These are phyloP conservation scores for Phytopythium mirpurense DNA, from an alignment of 352 stramenopile species.

Conservation along the genomic window DNA sequence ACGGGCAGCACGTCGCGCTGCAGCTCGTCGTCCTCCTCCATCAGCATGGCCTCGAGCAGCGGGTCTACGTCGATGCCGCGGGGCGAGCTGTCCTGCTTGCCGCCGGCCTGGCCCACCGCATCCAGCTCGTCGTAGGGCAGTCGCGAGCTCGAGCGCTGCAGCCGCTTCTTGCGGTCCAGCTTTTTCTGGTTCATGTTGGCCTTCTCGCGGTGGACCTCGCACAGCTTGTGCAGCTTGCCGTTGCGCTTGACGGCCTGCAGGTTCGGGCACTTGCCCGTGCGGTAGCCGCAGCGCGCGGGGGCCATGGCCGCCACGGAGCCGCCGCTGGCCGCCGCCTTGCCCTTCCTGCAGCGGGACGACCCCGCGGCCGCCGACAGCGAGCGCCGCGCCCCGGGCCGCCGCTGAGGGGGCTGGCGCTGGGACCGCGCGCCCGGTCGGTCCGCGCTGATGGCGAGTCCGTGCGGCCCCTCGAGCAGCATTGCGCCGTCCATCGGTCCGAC, in stretches of 20 bases:
- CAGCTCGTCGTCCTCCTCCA: slow-evolving; percentile 11
- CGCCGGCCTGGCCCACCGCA: slow-evolving; percentile 30
- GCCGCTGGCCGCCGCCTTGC: slow-evolving; percentile 8
- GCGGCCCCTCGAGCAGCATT: background rate
- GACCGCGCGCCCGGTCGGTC: slow-evolving; percentile 6
- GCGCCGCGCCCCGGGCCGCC: background rate
- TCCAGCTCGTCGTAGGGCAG: slow-evolving; percentile 33
- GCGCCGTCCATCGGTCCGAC: slow-evolving; percentile 13
- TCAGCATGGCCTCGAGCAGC: slow-evolving; percentile 18
- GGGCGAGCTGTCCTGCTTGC: slow-evolving; percentile 27
- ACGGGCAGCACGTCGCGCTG: slow-evolving; percentile 10
- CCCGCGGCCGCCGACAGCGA: slow-evolving; percentile 3
- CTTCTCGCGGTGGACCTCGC: slow-evolving; percentile 80
- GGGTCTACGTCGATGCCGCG: slow-evolving; percentile 43
- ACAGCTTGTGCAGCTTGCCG: slow-evolving; percentile 80
- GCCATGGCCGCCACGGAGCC: slow-evolving; percentile 14
- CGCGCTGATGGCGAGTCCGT: slow-evolving; percentile 24
- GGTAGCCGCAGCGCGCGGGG: slow-evolving; percentile 65
- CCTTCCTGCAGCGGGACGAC: slow-evolving; percentile 10
- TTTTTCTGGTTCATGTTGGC: slow-evolving; percentile 86
- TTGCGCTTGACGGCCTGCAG: slow-evolving; percentile 78
- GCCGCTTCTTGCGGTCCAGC: slow-evolving; percentile 79
- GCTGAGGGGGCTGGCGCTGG: background rate
- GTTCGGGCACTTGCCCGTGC: slow-evolving; percentile 79
- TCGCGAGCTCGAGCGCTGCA: slow-evolving; percentile 29